Base-by-base conservation (phyloP, 2,329 filamentous ascomycete species). In the Blastomyces percursus region DNA sequence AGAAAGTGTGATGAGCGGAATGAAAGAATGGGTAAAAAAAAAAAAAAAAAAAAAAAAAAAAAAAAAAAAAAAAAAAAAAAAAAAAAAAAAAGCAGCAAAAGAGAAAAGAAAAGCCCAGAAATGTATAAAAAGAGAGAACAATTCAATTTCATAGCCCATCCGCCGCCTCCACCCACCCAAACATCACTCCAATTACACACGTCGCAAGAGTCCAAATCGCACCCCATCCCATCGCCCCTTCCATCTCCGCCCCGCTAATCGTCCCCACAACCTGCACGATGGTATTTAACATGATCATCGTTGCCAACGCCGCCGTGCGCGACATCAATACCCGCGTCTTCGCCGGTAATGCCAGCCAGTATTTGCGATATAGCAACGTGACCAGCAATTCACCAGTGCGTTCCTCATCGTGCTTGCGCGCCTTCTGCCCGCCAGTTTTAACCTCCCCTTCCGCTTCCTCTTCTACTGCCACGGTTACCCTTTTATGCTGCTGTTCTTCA, bases 201-300 rank as follows among this genome's bases (percentile, higher is more conserved):
- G 68, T 69, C 3, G 73, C 88, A 27, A 81, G 69, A n/a, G 83
- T 84, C 91, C 91, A 96, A 44, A 93, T 79, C 27, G 79, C 78
- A 1, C 89, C 86, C 80, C 91, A 97, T 0, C 82, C 84, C 2
- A 80, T 76, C 1, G 91, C 90, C 12, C 92, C 93, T 0, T 78
- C 68, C 3, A 83, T 66, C 69, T 92, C 88, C 12, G 90, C 84
- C 4, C 90, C 88, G 54, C 84, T 79, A 24, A 96, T 77, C 0
- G 85, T 88, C 61, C 85, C 79, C 56, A 81, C 82, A 30, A 86
- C 84, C 70, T 88, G 83, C 50, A 91, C 76, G 63, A 87, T 85
- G 0, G 81, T 83, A 68, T 84, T 82, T n/a, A 76, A 69, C 9
- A 80, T 71, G 12, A 78, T 70, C 64, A 81, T 75, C 1, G 70